These are phyloP conservation scores for Alternaria gaisen DNA, from an alignment of 2,329 filamentous ascomycete species.

Conservation along the genomic window DNA sequence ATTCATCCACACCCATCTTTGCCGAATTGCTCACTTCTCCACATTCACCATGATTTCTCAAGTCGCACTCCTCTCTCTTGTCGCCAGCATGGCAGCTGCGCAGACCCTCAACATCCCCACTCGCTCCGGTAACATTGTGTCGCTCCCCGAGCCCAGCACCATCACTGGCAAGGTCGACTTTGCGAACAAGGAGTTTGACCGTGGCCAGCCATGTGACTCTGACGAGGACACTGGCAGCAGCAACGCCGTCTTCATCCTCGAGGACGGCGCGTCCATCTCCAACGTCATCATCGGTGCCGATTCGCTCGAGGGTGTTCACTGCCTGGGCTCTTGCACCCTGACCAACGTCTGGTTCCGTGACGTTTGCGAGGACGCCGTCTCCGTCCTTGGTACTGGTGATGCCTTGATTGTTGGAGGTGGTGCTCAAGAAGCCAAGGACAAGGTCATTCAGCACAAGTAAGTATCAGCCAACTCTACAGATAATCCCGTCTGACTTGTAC, in stretches of 20 bases:
- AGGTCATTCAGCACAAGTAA: constrained; percentile 50
- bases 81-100: constrained; percentile 38
- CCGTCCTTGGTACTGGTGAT: constrained; percentile 37
- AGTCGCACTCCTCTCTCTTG: constrained; percentile 30
- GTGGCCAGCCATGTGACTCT: constrained; percentile 32
- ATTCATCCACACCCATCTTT: neutral
- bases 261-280: constrained; percentile 59
- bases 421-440: constrained; percentile 45
- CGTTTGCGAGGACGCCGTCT: constrained; percentile 48
- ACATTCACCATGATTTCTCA: constrained; percentile 30
- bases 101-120: constrained; percentile 47
- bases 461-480: constrained; percentile 20
- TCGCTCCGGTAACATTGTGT: constrained; percentile 37
- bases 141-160: constrained; percentile 37
- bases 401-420: constrained; percentile 50
- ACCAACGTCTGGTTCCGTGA: constrained; percentile 43
- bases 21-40: neutral
- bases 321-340: constrained; percentile 58
- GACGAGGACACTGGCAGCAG: constrained; percentile 33
- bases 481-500: neutral
- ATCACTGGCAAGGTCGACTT: constrained; percentile 33
- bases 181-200: constrained; percentile 35
- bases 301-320: constrained; percentile 61
- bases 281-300: constrained; percentile 65
- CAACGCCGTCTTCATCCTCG: constrained; percentile 61